A percentile compares a stretch with the other conserved stretches of the same genome.
phyloP scores from a whole-genome alignment of 1,284 basidiomycete genomes.

The Cutaneotrichosporon spelunceum region DNA sequence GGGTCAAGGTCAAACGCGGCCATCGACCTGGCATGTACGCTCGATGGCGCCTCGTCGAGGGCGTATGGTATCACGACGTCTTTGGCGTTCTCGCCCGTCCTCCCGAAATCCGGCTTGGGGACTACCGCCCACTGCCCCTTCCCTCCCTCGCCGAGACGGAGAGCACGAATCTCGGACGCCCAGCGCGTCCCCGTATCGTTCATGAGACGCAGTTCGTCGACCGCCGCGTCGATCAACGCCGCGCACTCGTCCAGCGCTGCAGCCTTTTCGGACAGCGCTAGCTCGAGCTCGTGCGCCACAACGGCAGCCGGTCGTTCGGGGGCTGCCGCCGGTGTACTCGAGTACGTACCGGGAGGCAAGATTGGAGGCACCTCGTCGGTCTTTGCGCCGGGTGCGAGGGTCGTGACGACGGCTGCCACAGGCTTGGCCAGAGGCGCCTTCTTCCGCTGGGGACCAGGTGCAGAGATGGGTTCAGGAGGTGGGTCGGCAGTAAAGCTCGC shows the following conservation, averaged over 20 bases:
- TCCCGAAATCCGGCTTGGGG: conserved; percentile 44
- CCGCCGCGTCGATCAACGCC: conserved; percentile 42
- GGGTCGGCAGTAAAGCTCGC: conserved; percentile 31
- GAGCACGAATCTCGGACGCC: conserved; percentile 30
- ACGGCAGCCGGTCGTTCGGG: conserved; percentile 11
- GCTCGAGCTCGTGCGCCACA: conserved; percentile 34
- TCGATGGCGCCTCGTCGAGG: conserved; percentile 42
- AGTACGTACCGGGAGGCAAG: conserved; percentile 36
- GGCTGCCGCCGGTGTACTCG: conserved; percentile 22
- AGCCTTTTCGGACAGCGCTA: conserved; percentile 37
- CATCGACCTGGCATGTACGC: conserved; percentile 33
- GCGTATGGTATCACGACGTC: conserved; percentile 51
- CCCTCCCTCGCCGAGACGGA: conserved; percentile 32
- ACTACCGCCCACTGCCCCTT: conserved; percentile 42
- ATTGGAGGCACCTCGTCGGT: conserved; percentile 30
- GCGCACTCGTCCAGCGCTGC: conserved; percentile 42
- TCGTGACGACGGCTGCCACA: neutral
- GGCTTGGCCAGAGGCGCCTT: conserved; percentile 9
- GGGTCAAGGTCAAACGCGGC: conserved; percentile 49
- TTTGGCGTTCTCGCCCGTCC: conserved; percentile 22
- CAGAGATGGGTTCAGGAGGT: conserved; percentile 28
- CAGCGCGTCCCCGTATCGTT: conserved; percentile 35
- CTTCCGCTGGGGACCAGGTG: conserved; percentile 11
- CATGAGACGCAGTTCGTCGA: conserved; percentile 42
- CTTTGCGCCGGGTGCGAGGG: conserved; percentile 2